Conservation (phyloP, 2,329 filamentous ascomycete species). For the Aureobasidium leucospermi region DNA sequence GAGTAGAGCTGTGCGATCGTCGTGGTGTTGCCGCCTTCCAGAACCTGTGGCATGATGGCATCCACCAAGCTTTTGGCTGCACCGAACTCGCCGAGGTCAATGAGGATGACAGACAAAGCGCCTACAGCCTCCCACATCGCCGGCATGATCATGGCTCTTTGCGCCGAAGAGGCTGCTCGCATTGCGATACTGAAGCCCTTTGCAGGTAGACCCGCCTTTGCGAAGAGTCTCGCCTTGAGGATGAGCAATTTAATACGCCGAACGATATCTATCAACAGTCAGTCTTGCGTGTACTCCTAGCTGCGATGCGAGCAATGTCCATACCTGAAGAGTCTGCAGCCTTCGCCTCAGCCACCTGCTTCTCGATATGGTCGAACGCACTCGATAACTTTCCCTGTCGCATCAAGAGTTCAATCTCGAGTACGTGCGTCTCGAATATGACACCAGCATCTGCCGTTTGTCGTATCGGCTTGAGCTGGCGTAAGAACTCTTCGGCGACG, state of each 20-base stretch:
- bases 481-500: constrained; percentile 50
- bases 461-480: constrained; percentile 45
- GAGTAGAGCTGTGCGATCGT: constrained; percentile 62
- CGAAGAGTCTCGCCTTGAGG: constrained; percentile 64
- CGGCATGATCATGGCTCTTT: constrained; percentile 60
- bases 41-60: constrained; percentile 57
- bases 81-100: constrained; percentile 62
- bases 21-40: constrained; percentile 60
- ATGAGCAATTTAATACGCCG: constrained; percentile 65
- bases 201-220: constrained; percentile 60
- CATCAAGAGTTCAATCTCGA: constrained; percentile 53
- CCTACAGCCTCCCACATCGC: constrained; percentile 67
- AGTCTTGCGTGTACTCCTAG: not conserved
- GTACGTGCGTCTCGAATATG: constrained; percentile 49
- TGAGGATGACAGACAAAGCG: constrained; percentile 60
- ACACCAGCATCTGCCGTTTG: constrained; percentile 48
- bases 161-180: constrained; percentile 66
- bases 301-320: not conserved
- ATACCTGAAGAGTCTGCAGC: constrained; percentile 35
- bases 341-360: constrained; percentile 43
- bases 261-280: constrained; percentile 49
- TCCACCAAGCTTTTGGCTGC: constrained; percentile 58
- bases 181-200: constrained; percentile 71
- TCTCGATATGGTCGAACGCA: constrained; percentile 50
- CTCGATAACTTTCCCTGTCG: constrained; percentile 44